Base-by-base conservation (phyloP, 2,329 filamentous ascomycete genomes). In the Penicillium sp. region DNA sequence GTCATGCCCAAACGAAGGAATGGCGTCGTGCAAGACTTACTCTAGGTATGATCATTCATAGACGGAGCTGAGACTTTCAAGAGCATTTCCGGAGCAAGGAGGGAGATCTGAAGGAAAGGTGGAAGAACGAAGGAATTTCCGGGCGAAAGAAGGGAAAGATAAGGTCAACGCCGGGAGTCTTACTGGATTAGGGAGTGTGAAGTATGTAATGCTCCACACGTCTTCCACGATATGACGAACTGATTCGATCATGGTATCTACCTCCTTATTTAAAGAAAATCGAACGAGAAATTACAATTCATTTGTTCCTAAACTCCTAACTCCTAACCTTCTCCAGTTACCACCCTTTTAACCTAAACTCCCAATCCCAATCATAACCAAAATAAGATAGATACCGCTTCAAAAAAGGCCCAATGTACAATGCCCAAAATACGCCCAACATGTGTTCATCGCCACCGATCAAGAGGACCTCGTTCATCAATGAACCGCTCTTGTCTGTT, bases 1-100 rank as follows among this genome's bases (percentile, higher is more conserved):
- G 25, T 14, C 47, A 50, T 53, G 55, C 52, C 55, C 47, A 29
- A 55, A 57, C 55, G 56, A 49, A 22, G 18, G 37, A 12, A 40
- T 40, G 1, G n/a, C 37, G 9, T 3, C 14, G 12, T n/a, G 15
- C 11, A 6, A 45, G n/a, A 45, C 43, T 29, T 45, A 45, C 43
- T 20, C 43, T 18, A 29, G 25, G 15, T 20, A 4, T 18, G 25
- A 45, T 45, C n/a, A 22, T 18, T 45, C 43, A 18, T 29, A 31
- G 43, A 45, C 41, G 15, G 42, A 43, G 4, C 26, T 31, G 33
- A 40, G 15, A 25, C 7, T 37, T 27, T 15, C 6, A 26, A 14
- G 27, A n/a, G 22, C 6, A 40, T 49, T 23, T 49, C 22, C 31
- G 12, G n/a, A 12, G 27, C 3, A 45, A 29, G 18, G n/a, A 29